Conservation (phyloP, 345 rosid genomes). For the Gossypium anomalum region DNA sequence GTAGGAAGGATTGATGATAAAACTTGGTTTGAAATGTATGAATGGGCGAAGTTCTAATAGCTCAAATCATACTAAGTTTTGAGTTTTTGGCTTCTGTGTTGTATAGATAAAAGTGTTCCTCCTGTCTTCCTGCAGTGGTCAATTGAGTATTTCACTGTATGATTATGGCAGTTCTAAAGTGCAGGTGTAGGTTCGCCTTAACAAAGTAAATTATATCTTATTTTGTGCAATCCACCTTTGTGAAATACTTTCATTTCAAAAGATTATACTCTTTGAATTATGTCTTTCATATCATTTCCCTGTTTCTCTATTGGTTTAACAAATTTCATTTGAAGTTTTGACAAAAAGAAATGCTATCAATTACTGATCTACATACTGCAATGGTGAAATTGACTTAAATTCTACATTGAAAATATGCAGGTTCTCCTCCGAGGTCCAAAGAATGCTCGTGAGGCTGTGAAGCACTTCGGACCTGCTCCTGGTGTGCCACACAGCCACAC, state of each 20-base stretch:
- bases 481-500: conserved; percentile 81
- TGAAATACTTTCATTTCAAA: no score
- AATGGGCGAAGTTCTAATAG: background rate
- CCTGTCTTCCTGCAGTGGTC: no score
- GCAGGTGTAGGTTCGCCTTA: no score
- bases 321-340: background rate
- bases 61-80: background rate
- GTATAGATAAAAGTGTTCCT: background rate
- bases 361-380: background rate
- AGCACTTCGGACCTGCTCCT: conserved; percentile 79
- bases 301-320: background rate
- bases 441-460: conserved; percentile 69
- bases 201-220: no score
- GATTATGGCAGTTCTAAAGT: no score
- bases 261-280: background rate
- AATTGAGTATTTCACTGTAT: no score
- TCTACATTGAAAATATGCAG: conserved; percentile 23
- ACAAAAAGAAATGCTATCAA: background rate
- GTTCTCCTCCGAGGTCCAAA: conserved; percentile 71
- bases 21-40: background rate
- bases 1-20: no score
- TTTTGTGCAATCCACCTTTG: background rate
- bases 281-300: background rate
- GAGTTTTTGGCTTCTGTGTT: background rate
- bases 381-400: background rate